Evolutionary conservation across 2,329 filamentous ascomycete species (phyloP), one percentile per base, ranked within the genome.

Genomic region (Colletotrichum sp.): DNA sequence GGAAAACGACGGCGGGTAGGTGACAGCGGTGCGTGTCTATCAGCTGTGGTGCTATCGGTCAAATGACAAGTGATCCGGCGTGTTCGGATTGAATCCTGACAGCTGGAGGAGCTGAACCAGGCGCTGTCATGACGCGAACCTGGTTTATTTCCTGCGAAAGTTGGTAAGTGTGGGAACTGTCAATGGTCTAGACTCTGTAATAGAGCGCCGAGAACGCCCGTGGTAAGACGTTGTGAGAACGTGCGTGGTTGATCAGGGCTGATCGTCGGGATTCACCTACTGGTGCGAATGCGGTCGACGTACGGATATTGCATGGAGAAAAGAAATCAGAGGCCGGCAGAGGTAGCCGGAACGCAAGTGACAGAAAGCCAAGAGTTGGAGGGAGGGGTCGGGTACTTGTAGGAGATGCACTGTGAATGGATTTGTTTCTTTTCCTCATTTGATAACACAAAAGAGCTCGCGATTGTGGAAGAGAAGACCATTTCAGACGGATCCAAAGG

Each of bases 151-250:
- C n/a, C 28, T 30, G 71, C 28, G 67, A 71, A 74, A 74, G 58
- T 66, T 74, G 67, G 67, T 60, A 64, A 70, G 34, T 75, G 73
- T 73, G 73, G 73, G 64, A 73, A 73, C 73, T 55, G 9, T 12
- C 56, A 15, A 61, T 58, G 70, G 70, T 60, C 70, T 73, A 73
- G 70, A 73, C 64, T 55, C 30, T 52, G 30, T 24, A 58, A 56
- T 12, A 64, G 55, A 64, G 56, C 61, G 62, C 34, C 52, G 56
- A 66, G 69, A 28, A 48, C n/a, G 43, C 15, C n/a, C 24, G 32
- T 55, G 55, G 62, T 28, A 73, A 73, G 64, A 66, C 24, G 38
- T 61, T 55, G 36, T 34, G n/a, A 70, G 67, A 38, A 16, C 28
- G n/a, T 28, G 56, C 24, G 32, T 62, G 67, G 67, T 32, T 70